phyloP scores from a whole-genome alignment of 345 rosid species.

The Erysimum cheiranthoides region DNA sequence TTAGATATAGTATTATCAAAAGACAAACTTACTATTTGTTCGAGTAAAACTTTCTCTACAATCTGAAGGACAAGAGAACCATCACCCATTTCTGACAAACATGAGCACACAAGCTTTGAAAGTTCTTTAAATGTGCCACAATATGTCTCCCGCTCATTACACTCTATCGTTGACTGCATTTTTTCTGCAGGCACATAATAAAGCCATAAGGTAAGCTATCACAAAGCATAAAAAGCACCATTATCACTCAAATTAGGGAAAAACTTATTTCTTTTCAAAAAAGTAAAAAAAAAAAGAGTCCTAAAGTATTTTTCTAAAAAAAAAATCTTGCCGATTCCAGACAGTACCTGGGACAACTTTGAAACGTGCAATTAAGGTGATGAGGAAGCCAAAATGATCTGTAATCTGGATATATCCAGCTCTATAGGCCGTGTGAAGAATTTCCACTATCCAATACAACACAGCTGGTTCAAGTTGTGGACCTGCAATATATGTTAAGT shows the following conservation, averaged over 20 bases:
- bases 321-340: not conserved
- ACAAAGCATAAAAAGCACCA: not conserved
- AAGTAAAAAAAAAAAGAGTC: not conserved
- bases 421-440: constrained; percentile 63
- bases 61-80: constrained; percentile 60
- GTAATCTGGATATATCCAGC: constrained; percentile 72
- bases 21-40: constrained; percentile 65
- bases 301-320: not conserved
- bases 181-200: constrained; percentile 54
- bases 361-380: constrained; percentile 63
- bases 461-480: constrained; percentile 61
- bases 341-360: constrained; percentile 67
- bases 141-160: constrained; percentile 44
- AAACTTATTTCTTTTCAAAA: not conserved
- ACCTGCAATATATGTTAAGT: constrained; percentile 54
- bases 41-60: constrained; percentile 57
- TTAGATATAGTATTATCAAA: constrained; percentile 4
- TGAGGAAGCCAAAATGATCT: constrained; percentile 70
- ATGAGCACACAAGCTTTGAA: constrained; percentile 54
- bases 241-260: constrained; percentile 12
- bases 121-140: constrained; percentile 55
- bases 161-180: constrained; percentile 36
- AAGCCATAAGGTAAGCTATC: constrained; percentile 20
- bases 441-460: constrained; percentile 62
- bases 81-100: constrained; percentile 74